phyloP scores from a whole-genome alignment of 2,329 filamentous ascomycete species.

The Esteya vermicola region DNA sequence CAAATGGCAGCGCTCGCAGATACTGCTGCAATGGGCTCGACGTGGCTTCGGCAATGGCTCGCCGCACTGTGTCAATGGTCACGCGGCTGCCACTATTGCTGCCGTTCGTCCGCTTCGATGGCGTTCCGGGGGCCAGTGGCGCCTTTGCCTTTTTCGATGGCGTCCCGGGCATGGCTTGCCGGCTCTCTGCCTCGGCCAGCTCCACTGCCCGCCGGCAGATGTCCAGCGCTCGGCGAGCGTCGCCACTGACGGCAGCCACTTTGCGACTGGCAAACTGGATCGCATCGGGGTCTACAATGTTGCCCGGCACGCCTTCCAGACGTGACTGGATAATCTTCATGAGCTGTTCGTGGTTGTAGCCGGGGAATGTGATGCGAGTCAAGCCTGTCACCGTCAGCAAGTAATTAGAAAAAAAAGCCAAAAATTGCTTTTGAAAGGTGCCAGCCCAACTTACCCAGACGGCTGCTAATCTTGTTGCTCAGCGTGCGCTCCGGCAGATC shows the following conservation, averaged over 20 bases:
- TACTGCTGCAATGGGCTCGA: constrained; percentile 85
- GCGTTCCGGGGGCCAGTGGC: neutral
- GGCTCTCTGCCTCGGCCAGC: constrained; percentile 64
- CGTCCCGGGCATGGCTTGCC: constrained; percentile 19
- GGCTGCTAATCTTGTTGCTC: constrained; percentile 96
- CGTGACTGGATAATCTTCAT: constrained; percentile 97
- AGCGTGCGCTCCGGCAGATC: constrained; percentile 90
- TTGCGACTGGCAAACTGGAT: constrained; percentile 94
- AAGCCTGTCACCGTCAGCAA: constrained; percentile 34
- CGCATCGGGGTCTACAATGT: constrained; percentile 84
- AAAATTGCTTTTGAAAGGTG: no score
- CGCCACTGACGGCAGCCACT: constrained; percentile 89
- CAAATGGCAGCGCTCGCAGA: constrained; percentile 66
- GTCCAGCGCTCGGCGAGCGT: constrained; percentile 81
- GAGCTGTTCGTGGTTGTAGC: constrained; percentile 92
- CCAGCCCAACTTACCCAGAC: constrained; percentile 48
- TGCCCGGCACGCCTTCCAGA: constrained; percentile 71
- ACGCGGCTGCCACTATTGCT: constrained; percentile 44
- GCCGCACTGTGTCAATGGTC: constrained; percentile 84
- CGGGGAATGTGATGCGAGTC: constrained; percentile 90
- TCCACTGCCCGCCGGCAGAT: constrained; percentile 94
- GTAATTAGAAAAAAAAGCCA: neutral
- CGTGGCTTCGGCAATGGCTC: constrained; percentile 89
- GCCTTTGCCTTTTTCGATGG: constrained; percentile 13
- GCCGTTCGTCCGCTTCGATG: constrained; percentile 21